Percentiles rank a stretch among this genome's conserved stretches.
Conservation (phyloP, 2,329 filamentous ascomycete species). For the Aspergillus arachidicola region DNA sequence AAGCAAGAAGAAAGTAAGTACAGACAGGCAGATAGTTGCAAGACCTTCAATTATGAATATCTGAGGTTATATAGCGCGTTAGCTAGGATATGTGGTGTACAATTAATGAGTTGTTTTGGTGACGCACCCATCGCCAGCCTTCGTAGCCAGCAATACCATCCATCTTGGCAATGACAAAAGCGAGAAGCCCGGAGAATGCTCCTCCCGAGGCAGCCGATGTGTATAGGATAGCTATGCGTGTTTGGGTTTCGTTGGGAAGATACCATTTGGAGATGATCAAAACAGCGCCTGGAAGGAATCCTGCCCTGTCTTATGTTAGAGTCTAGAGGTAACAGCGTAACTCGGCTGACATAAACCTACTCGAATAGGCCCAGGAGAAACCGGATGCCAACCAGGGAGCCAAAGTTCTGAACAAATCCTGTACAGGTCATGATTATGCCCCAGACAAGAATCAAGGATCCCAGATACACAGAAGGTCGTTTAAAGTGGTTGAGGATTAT, state of each 20-base stretch:
- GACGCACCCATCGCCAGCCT: constrained; percentile 24
- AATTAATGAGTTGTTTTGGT: background rate
- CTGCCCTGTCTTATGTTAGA: constrained; percentile 4
- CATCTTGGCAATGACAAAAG: constrained; percentile 83
- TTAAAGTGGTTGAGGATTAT: constrained; percentile 31
- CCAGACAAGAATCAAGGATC: constrained; percentile 34
- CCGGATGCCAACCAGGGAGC: constrained; percentile 15
- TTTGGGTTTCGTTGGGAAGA: constrained; percentile 71
- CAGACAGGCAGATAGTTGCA: constrained; percentile 65
- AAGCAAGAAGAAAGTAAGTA: constrained; percentile 30
- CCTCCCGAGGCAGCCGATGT: constrained; percentile 75
- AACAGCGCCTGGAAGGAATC: constrained; percentile 69
- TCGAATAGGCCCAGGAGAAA: constrained; percentile 28
- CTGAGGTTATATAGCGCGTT: constrained; percentile 25
- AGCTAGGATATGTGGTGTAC: background rate
- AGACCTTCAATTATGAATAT: constrained; percentile 64
- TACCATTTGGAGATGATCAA: constrained; percentile 83
- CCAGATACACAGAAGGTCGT: constrained; percentile 48
- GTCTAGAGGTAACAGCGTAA: background rate
- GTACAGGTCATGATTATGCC: constrained; percentile 22
- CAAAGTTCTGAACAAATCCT: constrained; percentile 22
- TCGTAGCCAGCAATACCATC: constrained; percentile 55
- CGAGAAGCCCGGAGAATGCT: constrained; percentile 80
- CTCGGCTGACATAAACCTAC: constrained; percentile 9
- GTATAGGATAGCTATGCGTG: constrained; percentile 76